phyloP scores from a whole-genome alignment of 2,329 filamentous ascomycete species.

The Microdochium paspali region DNA sequence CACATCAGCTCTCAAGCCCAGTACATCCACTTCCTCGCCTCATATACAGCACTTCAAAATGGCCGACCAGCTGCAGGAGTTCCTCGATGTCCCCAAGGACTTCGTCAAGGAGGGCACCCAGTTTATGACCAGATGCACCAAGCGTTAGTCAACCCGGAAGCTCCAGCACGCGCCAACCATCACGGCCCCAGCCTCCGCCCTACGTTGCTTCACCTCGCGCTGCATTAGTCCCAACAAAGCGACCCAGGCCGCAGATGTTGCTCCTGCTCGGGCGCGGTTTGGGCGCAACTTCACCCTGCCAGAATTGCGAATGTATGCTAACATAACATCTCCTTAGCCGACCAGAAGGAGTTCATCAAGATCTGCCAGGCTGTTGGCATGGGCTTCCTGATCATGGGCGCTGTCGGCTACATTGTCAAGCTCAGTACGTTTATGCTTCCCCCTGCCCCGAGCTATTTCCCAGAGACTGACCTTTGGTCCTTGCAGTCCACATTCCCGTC shows the following conservation, averaged over 20 bases:
- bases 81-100: constrained; percentile 59
- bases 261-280: not conserved
- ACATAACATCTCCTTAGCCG: constrained; percentile 23
- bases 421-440: constrained; percentile 41
- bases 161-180: not conserved
- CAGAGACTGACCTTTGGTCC: constrained; percentile 1
- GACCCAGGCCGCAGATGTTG: not conserved
- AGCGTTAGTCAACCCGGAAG: constrained; percentile 34
- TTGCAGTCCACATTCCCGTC: constrained; percentile 55
- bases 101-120: constrained; percentile 54
- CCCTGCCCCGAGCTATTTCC: not conserved
- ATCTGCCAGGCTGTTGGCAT: constrained; percentile 51
- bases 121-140: constrained; percentile 53
- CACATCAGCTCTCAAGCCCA: constrained; percentile 1
- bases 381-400: constrained; percentile 62
- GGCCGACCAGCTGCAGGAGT: constrained; percentile 61
- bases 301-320: constrained; percentile 2
- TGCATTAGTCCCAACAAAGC: not conserved
- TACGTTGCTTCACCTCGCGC: not conserved
- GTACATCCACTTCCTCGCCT: not conserved
- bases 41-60: constrained; percentile 26
- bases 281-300: not conserved
- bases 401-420: constrained; percentile 62
- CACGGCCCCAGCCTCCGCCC: not conserved
- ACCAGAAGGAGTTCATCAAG: constrained; percentile 45